Conservation (phyloP, 1,139 yeast species). For the Geotrichum klebahnii region DNA sequence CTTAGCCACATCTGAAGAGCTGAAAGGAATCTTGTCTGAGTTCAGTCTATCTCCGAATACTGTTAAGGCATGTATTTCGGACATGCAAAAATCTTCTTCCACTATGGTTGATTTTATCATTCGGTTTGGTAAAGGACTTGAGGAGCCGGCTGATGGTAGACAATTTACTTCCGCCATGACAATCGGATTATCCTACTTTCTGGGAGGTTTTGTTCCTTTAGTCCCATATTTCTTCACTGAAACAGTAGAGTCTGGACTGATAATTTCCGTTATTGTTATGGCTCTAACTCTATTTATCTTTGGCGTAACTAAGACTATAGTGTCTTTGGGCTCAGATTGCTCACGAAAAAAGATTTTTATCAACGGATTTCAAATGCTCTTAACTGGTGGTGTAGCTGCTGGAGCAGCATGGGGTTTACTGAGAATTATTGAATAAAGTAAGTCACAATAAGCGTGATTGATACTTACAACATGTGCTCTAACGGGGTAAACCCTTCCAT, state of each 20-base stretch:
- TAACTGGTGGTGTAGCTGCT: conserved; percentile 92
- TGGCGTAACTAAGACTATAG: conserved; percentile 78
- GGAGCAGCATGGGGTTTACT: conserved; percentile 96
- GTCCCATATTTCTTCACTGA: conserved; percentile 72
- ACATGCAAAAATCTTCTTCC: conserved; percentile 59
- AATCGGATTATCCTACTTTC: conserved; percentile 67
- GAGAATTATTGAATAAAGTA: conserved; percentile 72
- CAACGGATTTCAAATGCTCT: conserved; percentile 88
- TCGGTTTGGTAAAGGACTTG: conserved; percentile 68
- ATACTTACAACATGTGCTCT: too few relatives aligned
- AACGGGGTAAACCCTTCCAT: too few relatives aligned
- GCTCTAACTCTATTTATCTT: conserved; percentile 76
- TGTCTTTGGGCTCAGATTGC: conserved; percentile 78
- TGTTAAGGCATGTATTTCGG: conserved; percentile 55
- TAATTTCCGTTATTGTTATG: conserved; percentile 77
- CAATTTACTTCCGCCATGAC: conserved; percentile 73
- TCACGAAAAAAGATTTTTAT: conserved; percentile 55
- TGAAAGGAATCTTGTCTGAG: conserved; percentile 63
- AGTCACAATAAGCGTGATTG: too few relatives aligned
- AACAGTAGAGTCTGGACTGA: conserved; percentile 70
- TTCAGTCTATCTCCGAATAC: conserved; percentile 66
- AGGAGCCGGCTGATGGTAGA: conserved; percentile 76
- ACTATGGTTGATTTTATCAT: conserved; percentile 66
- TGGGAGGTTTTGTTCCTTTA: conserved; percentile 79
- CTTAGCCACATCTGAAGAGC: conserved; percentile 50